phyloP scores from a whole-genome alignment of 441 rosid genomes.

The Mallotus repandus region DNA sequence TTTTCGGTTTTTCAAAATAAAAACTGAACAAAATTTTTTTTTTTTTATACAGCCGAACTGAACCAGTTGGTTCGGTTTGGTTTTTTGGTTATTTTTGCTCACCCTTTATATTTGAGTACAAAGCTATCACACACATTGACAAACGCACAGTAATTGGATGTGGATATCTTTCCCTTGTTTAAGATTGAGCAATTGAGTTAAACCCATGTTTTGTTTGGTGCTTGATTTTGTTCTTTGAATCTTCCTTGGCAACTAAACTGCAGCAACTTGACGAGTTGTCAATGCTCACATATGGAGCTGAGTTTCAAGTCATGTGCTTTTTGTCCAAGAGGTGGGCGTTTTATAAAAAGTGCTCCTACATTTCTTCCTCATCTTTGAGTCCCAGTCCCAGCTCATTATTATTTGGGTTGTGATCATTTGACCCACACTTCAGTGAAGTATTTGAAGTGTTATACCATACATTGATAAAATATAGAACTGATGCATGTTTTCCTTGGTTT shows the following conservation, averaged over 20 bases:
- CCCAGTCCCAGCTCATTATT: not conserved
- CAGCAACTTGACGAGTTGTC: not conserved
- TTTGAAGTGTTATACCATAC: constrained; percentile 1
- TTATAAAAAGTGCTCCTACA: not conserved
- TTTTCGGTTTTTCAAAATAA: too few species aligned
- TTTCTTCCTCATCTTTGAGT: not conserved
- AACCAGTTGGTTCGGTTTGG: constrained; percentile 13
- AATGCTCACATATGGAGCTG: not conserved
- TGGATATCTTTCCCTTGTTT: too few species aligned
- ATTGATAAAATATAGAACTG: not conserved
- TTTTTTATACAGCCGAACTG: constrained; percentile 22
- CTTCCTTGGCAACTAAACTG: not conserved
- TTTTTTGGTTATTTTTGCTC: too few species aligned
- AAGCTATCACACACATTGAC: too few species aligned
- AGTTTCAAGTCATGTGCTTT: not conserved
- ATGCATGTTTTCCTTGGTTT: not conserved
- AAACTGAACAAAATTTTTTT: too few species aligned
- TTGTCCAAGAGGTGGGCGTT: not conserved
- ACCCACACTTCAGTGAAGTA: not conserved
- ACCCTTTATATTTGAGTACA: too few species aligned
- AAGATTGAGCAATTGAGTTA: not conserved
- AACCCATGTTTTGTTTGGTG: not conserved
- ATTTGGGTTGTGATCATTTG: not conserved
- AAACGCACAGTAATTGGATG: too few species aligned
- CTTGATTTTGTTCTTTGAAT: not conserved